phyloP scores from a whole-genome alignment of 1,284 basidiomycete genomes.

The Somion occarium region DNA sequence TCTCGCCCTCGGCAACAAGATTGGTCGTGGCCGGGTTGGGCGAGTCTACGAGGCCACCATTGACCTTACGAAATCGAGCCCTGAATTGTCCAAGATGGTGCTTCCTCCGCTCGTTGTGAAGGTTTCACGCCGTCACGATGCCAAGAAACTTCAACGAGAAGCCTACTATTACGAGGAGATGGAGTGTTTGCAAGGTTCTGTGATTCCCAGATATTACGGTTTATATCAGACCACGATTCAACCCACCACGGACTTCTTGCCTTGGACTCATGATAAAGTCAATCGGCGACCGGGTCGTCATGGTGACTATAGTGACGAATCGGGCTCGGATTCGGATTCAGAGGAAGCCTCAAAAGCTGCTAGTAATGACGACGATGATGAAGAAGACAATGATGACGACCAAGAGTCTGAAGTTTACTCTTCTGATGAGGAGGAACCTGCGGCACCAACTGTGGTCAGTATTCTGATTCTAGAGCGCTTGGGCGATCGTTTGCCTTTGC shows the following conservation, averaged over 20 bases:
- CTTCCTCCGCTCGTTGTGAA: conserved; percentile 8
- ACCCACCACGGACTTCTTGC: not conserved
- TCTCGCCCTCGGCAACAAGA: not conserved
- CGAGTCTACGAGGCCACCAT: not conserved
- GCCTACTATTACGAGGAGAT: conserved; percentile 10
- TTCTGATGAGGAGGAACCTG: not conserved
- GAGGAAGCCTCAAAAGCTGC: too few species aligned
- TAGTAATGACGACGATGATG: too few species aligned
- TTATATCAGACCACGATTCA: not conserved
- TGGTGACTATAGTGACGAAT: too few species aligned
- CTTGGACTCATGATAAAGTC: too few species aligned
- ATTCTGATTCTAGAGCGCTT: conserved; percentile 1
- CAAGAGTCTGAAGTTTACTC: too few species aligned
- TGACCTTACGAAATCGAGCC: not conserved
- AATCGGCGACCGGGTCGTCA: too few species aligned
- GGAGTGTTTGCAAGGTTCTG: conserved; percentile 9
- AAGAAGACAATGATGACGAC: too few species aligned
- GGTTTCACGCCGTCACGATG: not conserved
- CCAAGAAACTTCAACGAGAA: conserved; percentile 1
- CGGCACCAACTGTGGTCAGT: not conserved
- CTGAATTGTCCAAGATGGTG: not conserved
- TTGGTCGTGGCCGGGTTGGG: not conserved
- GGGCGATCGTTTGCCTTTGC: not conserved
- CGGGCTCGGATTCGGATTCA: too few species aligned
- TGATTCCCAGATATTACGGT: conserved; percentile 7